Evolutionary conservation across 2,329 filamentous ascomycete species (phyloP), one percentile per base, ranked within the genome.

Genomic region (Endothia cerciana): DNA sequence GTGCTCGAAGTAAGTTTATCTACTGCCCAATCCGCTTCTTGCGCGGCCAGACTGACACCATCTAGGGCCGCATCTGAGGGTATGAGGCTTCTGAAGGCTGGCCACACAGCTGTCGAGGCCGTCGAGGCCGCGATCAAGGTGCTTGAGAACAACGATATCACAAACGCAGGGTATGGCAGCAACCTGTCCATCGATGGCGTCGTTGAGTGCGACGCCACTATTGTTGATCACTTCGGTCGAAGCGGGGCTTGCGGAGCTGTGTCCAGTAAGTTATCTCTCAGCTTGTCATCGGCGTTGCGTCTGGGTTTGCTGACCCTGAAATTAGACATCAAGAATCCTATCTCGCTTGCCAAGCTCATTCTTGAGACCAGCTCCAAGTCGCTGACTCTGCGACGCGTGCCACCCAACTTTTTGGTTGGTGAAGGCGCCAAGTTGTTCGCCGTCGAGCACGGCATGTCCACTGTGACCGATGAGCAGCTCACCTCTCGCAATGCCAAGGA

Each of bases 111-210:
- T 4, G 84, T 94, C 4, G 93, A 98, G 74, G 95, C 94, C 19
- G 91, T 97, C 28, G 95, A 97, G 77, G 90, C 91, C 60, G 93
- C 95, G 38, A 88, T 99, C 73, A 92, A 90, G 71, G 83, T 92
- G 25, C 87, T 99, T 22, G 95, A 99, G 78, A 92, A 99, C 75
- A 89, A 91, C 65, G 93, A 97, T 73, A 96, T 99, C 70, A 99
- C 96, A 43, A 99, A 99, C 76, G 92, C 94, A 45, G 95, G 95
- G 0, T 98, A 91, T 75, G 95, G 96, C 57, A 99, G 95, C 78
- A 99, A 99, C 73, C 82, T 99, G 30, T 90, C 92, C 55, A 91
- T 97, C 69, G 91, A 97, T 71, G 95, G 95, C 1, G 87, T 89
- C 1, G 95, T 98, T 15, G 95, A 99, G 77, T 96, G 94, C 72